A percentile compares a stretch with the other conserved stretches of the same genome.
Conservation (phyloP, 257 asterid genomes). For the Fraxinus cuspidata region DNA sequence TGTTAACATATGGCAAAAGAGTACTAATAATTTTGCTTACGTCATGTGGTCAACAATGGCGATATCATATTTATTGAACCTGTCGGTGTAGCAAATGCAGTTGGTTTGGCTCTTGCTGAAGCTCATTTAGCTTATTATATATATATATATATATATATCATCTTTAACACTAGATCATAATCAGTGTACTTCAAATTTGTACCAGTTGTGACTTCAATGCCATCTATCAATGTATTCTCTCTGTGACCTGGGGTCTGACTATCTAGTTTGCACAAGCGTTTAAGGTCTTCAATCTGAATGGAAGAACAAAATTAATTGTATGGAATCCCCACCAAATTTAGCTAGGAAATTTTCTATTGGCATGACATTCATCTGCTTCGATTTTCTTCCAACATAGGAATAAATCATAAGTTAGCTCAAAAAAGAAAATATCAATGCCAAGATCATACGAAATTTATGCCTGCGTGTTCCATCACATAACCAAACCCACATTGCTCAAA, state of each 20-base stretch:
- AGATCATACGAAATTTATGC: not conserved
- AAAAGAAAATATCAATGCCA: not conserved
- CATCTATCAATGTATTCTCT: constrained; percentile 45
- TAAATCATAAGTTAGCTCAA: not conserved
- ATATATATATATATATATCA: too few relatives aligned
- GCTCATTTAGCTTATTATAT: too few relatives aligned
- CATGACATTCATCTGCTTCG: not conserved
- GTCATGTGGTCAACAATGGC: constrained; percentile 50
- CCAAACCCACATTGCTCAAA: not conserved
- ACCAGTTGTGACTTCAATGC: constrained; percentile 62
- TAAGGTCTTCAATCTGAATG: constrained; percentile 45
- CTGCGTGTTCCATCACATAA: not conserved
- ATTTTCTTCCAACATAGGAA: not conserved
- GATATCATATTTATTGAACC: constrained; percentile 56
- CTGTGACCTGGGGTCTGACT: constrained; percentile 54
- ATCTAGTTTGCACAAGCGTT: constrained; percentile 43
- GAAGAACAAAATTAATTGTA: not conserved
- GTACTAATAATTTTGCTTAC: constrained; percentile 24
- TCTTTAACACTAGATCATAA: not conserved
- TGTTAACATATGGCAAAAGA: not conserved
- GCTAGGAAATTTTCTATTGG: not conserved
- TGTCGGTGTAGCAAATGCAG: too few relatives aligned
- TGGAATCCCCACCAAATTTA: not conserved
- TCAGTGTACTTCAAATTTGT: not conserved
- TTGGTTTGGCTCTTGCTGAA: too few relatives aligned